A percentile compares a stretch with the other conserved stretches of the same genome.
Conservation (phyloP, 495 filamentous ascomycete genomes). For the Hyaloscypha hepaticicola region DNA sequence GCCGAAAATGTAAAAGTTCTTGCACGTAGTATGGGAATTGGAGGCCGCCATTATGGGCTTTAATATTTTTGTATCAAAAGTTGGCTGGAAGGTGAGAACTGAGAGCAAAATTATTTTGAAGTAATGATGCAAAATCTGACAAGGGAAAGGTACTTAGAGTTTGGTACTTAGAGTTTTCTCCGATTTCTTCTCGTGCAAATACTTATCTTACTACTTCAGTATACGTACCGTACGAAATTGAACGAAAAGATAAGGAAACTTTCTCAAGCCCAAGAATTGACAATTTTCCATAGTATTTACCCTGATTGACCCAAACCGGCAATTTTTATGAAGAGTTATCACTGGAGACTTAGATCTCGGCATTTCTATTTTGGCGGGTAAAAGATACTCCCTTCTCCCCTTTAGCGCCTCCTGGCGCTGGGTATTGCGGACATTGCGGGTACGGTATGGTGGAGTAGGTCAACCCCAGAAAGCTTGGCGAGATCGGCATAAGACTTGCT, state of each 20-base stretch:
- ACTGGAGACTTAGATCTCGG: neutral
- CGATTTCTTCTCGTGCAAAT: too few species aligned
- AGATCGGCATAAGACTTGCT: neutral
- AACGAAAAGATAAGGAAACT: neutral
- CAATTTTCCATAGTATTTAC: neutral
- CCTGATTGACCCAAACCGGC: neutral
- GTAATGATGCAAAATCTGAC: too few species aligned
- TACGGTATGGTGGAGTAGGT: neutral
- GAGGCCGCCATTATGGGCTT: neutral
- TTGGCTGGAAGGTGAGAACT: too few species aligned
- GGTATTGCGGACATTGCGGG: neutral
- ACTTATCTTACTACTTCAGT: too few species aligned
- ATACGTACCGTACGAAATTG: neutral
- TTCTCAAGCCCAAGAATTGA: neutral
- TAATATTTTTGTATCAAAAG: neutral
- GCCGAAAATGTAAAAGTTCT: neutral
- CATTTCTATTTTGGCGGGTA: neutral
- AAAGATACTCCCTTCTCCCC: neutral
- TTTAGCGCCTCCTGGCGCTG: neutral
- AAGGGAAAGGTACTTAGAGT: too few species aligned
- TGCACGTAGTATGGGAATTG: neutral
- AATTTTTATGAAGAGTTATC: neutral
- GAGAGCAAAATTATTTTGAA: neutral
- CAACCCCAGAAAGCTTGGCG: neutral
- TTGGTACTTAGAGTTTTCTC: too few species aligned